These are phyloP conservation scores for Alternaria consortialis DNA, from an alignment of 2,329 filamentous ascomycete species.

Conservation along the genomic window DNA sequence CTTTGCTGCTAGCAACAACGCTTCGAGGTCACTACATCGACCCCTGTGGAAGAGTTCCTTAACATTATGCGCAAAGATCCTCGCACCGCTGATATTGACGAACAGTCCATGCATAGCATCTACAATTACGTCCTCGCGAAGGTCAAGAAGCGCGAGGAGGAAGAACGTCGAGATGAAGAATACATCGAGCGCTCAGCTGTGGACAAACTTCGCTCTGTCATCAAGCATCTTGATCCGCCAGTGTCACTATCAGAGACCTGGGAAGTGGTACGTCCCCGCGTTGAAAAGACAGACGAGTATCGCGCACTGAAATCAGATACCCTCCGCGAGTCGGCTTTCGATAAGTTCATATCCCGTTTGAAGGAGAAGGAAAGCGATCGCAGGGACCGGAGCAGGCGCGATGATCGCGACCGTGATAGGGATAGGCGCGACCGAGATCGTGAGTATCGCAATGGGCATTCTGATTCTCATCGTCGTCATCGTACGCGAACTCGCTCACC, in stretches of 20 bases:
- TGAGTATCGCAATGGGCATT: constrained; percentile 53
- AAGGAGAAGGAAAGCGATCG: constrained; percentile 83
- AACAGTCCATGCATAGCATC: constrained; percentile 79
- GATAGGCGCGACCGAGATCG: constrained; percentile 53
- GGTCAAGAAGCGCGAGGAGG: constrained; percentile 80
- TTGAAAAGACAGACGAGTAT: constrained; percentile 86
- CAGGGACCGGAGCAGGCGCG: constrained; percentile 52
- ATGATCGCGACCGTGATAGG: constrained; percentile 56
- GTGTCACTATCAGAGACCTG: constrained; percentile 81
- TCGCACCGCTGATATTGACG: constrained; percentile 86
- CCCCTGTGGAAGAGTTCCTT: constrained; percentile 88
- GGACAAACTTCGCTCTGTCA: constrained; percentile 82
- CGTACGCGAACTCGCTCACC: constrained; percentile 81
- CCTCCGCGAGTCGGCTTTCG: constrained; percentile 82
- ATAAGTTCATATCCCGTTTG: constrained; percentile 89
- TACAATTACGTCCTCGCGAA: constrained; percentile 91
- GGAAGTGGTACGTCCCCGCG: constrained; percentile 82
- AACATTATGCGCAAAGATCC: constrained; percentile 83
- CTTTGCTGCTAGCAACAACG: constrained; percentile 74
- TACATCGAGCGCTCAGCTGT: constrained; percentile 84
- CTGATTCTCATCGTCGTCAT: constrained; percentile 52
- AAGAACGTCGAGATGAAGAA: constrained; percentile 82
- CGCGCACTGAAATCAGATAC: constrained; percentile 84
- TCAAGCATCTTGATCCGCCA: constrained; percentile 91
- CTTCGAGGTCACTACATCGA: constrained; percentile 88